Evolutionary conservation across 441 rosid genomes (phyloP).

Genomic region (Croton setiger): DNA sequence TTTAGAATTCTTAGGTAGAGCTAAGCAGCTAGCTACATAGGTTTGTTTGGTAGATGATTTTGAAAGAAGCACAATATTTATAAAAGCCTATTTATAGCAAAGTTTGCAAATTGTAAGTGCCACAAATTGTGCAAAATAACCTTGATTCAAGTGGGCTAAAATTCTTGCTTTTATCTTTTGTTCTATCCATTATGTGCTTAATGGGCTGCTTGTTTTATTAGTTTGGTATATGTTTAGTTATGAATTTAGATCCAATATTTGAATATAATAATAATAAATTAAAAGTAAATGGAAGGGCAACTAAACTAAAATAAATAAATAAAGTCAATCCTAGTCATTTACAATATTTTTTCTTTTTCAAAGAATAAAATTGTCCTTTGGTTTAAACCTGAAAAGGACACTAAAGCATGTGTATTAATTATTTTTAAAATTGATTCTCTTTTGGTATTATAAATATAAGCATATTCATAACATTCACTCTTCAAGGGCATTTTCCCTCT

Average conservation of each 20-base stretch:
- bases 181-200: too few species aligned
- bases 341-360: conserved; percentile 14
- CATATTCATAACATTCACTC: conserved; percentile 5
- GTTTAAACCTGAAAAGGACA: conserved; percentile 12
- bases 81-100: too few species aligned
- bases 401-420: conserved; percentile 10
- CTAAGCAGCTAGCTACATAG: neutral
- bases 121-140: too few species aligned
- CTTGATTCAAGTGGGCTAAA: too few species aligned
- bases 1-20: neutral
- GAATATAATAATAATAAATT: neutral
- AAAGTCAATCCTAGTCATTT: conserved; percentile 36
- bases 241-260: neutral
- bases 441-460: conserved; percentile 44
- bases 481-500: conserved; percentile 15
- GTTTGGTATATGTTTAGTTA: neutral
- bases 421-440: conserved; percentile 4
- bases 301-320: neutral
- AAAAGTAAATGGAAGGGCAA: neutral
- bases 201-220: conserved; percentile 16
- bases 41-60: too few species aligned
- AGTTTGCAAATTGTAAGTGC: too few species aligned
- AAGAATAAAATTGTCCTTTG: conserved; percentile 35
- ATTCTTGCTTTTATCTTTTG: too few species aligned
- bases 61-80: too few species aligned